These are phyloP conservation scores for Musa troglodytarum DNA, from an alignment of 176 grass and related monocot species.

Conservation along the genomic window DNA sequence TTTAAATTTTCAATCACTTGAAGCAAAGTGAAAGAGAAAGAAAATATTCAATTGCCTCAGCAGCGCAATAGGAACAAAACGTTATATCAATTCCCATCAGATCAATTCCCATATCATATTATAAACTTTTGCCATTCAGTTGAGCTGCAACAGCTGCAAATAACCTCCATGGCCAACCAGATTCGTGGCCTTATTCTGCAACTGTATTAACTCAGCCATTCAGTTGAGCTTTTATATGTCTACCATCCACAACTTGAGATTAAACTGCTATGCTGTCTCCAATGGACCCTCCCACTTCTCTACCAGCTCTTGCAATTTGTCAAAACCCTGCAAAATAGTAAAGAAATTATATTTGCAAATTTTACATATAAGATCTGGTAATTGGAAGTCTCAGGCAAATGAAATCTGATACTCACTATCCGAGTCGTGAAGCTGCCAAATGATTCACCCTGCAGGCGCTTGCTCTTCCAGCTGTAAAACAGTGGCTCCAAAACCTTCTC, in stretches of 20 bases:
- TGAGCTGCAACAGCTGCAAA: not conserved
- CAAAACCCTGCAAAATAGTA: constrained; percentile 49
- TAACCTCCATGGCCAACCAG: constrained; percentile 4
- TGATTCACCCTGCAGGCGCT: constrained; percentile 66
- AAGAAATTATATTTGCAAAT: not conserved
- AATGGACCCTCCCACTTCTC: constrained; percentile 36
- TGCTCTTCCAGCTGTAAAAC: constrained; percentile 67
- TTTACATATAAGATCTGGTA: not conserved
- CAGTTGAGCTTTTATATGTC: not conserved
- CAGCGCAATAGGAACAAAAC: not conserved
- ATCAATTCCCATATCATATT: not conserved
- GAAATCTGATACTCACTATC: constrained; percentile 36
- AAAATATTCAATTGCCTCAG: not conserved
- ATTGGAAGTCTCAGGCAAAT: constrained; percentile 6
- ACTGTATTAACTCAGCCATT: not conserved
- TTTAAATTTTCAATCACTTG: not conserved
- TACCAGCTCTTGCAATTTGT: constrained; percentile 68
- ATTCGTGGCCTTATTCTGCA: not conserved
- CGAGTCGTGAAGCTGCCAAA: constrained; percentile 72
- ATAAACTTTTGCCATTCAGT: not conserved
- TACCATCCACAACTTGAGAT: not conserved
- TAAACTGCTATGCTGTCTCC: not conserved
- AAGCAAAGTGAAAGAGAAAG: not conserved
- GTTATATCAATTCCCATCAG: not conserved
- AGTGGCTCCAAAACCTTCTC: constrained; percentile 95